Percentiles rank a stretch among this genome's conserved stretches.
Conservation (phyloP, 139 green algal species). For the Protoeuglena noctilucae region DNA sequence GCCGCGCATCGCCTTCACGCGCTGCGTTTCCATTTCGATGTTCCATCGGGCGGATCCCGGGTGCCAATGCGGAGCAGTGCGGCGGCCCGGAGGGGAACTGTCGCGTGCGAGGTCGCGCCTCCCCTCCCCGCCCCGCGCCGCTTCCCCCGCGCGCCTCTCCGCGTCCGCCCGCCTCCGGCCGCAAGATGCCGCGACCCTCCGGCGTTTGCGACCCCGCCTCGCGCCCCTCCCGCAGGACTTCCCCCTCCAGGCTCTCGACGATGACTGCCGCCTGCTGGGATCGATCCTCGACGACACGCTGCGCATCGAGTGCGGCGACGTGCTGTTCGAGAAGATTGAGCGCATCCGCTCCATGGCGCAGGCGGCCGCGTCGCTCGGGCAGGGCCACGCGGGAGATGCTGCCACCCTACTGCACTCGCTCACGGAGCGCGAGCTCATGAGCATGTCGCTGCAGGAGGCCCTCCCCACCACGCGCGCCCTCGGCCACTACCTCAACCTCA, state of each 20-base stretch:
- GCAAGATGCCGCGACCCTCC: too few relatives aligned
- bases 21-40: too few relatives aligned
- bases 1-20: too few relatives aligned
- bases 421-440: conserved; percentile 58
- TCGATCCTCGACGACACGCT: conserved; percentile 66
- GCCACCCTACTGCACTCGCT: neutral
- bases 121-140: too few relatives aligned
- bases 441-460: conserved; percentile 61
- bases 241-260: conserved; percentile 44
- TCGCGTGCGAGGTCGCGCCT: too few relatives aligned
- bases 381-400: conserved; percentile 14
- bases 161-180: too few relatives aligned
- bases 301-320: conserved; percentile 56
- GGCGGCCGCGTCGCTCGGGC: conserved; percentile 24
- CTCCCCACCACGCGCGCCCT: conserved; percentile 61
- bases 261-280: conserved; percentile 72
- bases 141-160: too few relatives aligned
- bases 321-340: conserved; percentile 56
- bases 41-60: too few relatives aligned
- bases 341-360: conserved; percentile 36
- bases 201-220: too few relatives aligned
- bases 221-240: conserved; percentile 24
- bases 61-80: too few relatives aligned
- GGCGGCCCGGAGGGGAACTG: too few relatives aligned
- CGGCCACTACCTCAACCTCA: conserved; percentile 39